Base-by-base conservation (phyloP, 257 asterid species). In the Solanum sejunctum region DNA sequence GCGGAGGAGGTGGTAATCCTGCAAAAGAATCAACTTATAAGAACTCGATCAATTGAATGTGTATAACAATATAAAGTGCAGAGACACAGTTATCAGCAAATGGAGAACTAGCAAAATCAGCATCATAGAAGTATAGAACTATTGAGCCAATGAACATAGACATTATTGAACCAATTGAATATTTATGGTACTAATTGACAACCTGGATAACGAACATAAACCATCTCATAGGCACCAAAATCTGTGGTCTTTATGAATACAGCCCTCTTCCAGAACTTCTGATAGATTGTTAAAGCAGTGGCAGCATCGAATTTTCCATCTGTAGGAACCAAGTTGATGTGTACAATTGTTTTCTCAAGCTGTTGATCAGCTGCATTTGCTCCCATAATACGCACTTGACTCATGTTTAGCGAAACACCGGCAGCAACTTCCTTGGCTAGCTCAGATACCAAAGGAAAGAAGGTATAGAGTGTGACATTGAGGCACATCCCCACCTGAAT, bases 1-100 rank as follows among this genome's bases (percentile, higher is more conserved):
- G 99, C 17, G 99, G 97, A 87, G 99, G 92, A 12, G 98, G 94
- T 5, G 99, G 99, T 75, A 95, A 88, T 57, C 99, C 99, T 95
- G 90, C 87, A 84, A 86, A 66, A 83, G 51, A 66, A 70, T 77
- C 83, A 78, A 52, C 28, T 78, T 5, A 78, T 78, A 78, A 85
- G 55, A 83, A 49, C 60, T 61, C 11, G 47, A 83, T 17, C 12
- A 83, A 63, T 43, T 23, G 21, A 81, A 61, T 51, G 17, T 2
- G 45, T 82, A 8, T 23, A 21, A 47, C 81, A 73, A 58, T 0
- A 21, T 49, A 3, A 73, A 21, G 60, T 21, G 81, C 12, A 21
- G 21, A 4, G 60, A 49, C 32, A 13, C 8, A n/a, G 13, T 13
- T 75, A 21, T 49, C 21, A 75, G 21, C 49, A 41, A 75, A 21